Base-by-base conservation (phyloP, 768 basidiomycete species). In the Pleurotus sapidus region DNA sequence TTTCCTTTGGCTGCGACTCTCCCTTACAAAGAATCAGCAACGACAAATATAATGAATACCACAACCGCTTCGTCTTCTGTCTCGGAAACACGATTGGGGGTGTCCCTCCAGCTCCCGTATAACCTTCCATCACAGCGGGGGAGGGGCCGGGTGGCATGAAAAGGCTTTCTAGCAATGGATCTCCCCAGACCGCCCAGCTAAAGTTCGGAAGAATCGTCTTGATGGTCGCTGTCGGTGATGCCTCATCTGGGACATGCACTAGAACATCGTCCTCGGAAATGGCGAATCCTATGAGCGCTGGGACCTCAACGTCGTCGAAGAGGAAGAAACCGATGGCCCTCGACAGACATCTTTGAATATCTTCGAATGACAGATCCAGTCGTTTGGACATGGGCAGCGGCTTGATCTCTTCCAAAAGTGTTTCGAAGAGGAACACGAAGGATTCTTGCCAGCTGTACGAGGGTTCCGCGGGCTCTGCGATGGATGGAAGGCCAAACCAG, bases 401-500 rank as follows among this genome's bases (percentile, higher is more conserved):
- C 55, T 78, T 74, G 14, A 81, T 77, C 5, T 71, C 68, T n/a
- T 67, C 65, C n/a, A 91, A 69, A 12, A 85, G 68, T 5, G 71
- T 72, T 59, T 91, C 89, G 47, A 91, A 69, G 5, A 82, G 71
- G 7, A 68, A 50, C 5, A 84, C 84, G 68, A 91, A 91, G 1
- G 85, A 82, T 63, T 88, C 88, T 70, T 91, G 86, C 89, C 89
- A 91, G 68, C 80, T 86, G 65, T 86, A 89, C 1, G 76, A 77
- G 14, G 75, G 69, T 4, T 78, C 72, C 9, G 58, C 39, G n/a
- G 73, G 69, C 18, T 64, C 68, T 5, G 58, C 59, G 8, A 50
- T 51, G 7, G 58, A 43, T 48, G 37, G 62, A 3, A 75, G 63
- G 3, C 89, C 89, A 61, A 84, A 91, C 84, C 84, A 90, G 64